These are phyloP conservation scores for Pichia sp. DNA, from an alignment of 1,139 yeast genomes.

Conservation along the genomic window DNA sequence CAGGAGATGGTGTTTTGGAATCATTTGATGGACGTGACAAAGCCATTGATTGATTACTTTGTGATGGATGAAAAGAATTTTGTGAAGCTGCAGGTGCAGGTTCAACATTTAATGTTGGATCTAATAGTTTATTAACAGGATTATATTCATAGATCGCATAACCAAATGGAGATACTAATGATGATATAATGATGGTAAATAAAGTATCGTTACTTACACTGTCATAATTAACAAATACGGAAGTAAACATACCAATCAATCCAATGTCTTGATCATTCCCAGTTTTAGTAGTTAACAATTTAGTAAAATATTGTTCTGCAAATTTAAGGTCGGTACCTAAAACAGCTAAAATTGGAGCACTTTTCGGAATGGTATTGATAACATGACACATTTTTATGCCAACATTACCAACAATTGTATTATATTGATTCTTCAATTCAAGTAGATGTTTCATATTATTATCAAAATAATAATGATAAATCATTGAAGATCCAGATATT, in stretches of 20 bases:
- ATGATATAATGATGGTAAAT: background rate
- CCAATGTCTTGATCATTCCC: background rate
- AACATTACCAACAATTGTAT: background rate
- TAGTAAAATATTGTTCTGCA: background rate
- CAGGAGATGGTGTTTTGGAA: constrained; percentile 7
- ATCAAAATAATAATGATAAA: constrained; percentile 14
- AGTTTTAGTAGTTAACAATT: background rate
- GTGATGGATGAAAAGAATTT: background rate
- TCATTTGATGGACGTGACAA: background rate
- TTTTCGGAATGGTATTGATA: background rate
- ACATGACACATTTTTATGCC: background rate
- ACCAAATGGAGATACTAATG: constrained; percentile 11
- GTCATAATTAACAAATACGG: background rate
- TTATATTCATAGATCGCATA: background rate
- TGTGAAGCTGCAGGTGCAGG: background rate
- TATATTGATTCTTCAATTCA: background rate
- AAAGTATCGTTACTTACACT: background rate
- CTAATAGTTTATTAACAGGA: background rate
- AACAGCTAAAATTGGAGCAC: background rate
- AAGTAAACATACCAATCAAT: background rate
- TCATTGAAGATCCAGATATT: constrained; percentile 13
- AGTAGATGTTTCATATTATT: constrained; percentile 6
- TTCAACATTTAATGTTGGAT: background rate
- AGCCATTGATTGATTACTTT: background rate
- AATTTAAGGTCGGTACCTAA: background rate